Conservation (phyloP, 805 yeast species). For the Pichia cephalocereana region DNA sequence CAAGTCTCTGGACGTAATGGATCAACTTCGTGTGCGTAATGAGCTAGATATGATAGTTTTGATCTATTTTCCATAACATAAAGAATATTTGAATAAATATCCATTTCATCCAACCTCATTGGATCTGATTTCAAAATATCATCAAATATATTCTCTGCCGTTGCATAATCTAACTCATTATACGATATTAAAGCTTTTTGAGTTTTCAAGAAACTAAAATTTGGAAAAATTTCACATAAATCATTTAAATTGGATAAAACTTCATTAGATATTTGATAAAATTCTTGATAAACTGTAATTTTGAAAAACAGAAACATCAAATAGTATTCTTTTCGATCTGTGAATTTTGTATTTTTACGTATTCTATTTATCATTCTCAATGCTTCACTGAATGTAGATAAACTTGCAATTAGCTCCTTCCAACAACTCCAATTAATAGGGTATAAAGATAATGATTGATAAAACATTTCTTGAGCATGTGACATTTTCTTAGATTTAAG, state of each 20-base stretch:
- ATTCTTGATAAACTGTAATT: constrained; percentile 64
- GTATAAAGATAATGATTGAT: constrained; percentile 52
- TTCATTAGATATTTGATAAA: constrained; percentile 56
- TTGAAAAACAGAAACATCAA: constrained; percentile 45
- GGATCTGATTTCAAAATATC: constrained; percentile 68
- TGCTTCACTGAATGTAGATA: constrained; percentile 57
- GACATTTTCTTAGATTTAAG: constrained; percentile 51
- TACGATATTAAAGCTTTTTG: constrained; percentile 79
- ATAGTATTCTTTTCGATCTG: constrained; percentile 20
- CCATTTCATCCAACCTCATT: constrained; percentile 80
- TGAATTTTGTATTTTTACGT: constrained; percentile 27
- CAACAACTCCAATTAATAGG: constrained; percentile 95
- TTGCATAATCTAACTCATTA: constrained; percentile 75
- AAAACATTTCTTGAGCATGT: constrained; percentile 52
- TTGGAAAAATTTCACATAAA: constrained; percentile 53
- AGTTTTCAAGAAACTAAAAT: constrained; percentile 61
- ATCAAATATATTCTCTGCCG: constrained; percentile 75
- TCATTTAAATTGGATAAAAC: constrained; percentile 40
- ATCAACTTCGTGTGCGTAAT: constrained; percentile 72
- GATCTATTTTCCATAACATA: constrained; percentile 88
- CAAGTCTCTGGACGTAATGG: constrained; percentile 90
- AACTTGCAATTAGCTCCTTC: constrained; percentile 63
- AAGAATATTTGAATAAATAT: constrained; percentile 86
- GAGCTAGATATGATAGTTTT: constrained; percentile 80
- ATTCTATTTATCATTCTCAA: constrained; percentile 29